These are phyloP conservation scores for Alternaria longipes DNA, from an alignment of 2,329 filamentous ascomycete species.

Conservation along the genomic window DNA sequence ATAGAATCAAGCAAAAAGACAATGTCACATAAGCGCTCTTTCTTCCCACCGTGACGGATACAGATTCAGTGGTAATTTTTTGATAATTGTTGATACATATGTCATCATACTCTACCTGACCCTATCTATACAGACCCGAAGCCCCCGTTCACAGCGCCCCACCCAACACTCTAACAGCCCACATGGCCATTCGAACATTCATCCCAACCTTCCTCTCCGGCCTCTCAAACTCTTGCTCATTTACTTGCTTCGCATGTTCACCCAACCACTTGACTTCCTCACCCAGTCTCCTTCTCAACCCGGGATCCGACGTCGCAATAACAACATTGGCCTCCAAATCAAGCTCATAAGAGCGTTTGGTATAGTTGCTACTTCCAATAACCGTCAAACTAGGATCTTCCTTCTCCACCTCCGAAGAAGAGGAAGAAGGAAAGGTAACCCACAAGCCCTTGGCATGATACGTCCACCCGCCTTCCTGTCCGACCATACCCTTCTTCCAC, in stretches of 20 bases:
- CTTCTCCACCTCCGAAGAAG: neutral
- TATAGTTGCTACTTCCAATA: constrained; percentile 95
- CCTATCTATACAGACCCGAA: neutral
- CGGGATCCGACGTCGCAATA: constrained; percentile 80
- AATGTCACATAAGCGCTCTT: neutral
- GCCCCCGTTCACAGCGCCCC: constrained; percentile 73
- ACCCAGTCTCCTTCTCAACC: constrained; percentile 75
- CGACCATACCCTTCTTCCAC: constrained; percentile 85
- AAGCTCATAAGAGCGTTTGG: constrained; percentile 88
- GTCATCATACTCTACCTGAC: neutral
- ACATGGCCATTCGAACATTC: constrained; percentile 89
- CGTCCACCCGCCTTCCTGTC: constrained; percentile 87
- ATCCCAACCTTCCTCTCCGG: constrained; percentile 85
- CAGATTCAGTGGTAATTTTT: neutral
- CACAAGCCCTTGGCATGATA: constrained; percentile 98
- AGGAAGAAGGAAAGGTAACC: constrained; percentile 71
- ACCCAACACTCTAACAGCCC: constrained; percentile 86
- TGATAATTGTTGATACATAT: neutral
- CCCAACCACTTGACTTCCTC: constrained; percentile 84
- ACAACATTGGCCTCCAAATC: constrained; percentile 91
- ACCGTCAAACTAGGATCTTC: constrained; percentile 78
- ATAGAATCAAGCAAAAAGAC: neutral
- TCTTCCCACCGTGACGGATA: neutral
- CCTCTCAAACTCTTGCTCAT: constrained; percentile 79
- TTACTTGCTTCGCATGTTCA: constrained; percentile 73